Conservation (phyloP, 2,329 filamentous ascomycete genomes). For the Hypoxylon sp. region DNA sequence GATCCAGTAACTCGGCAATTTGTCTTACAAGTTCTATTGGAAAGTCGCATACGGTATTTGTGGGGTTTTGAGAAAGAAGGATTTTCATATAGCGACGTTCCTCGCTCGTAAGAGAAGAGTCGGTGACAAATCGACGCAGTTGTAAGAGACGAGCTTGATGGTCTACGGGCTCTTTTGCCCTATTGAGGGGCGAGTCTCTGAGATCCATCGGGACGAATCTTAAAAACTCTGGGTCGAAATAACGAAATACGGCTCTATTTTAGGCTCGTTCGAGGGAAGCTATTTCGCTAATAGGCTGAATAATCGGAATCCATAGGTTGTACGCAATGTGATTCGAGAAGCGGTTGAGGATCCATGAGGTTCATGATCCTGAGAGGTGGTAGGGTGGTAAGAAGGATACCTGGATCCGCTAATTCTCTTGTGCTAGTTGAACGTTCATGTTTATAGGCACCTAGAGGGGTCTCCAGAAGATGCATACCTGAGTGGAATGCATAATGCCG, state of each 20-base stretch:
- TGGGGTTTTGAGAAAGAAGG: slow-evolving; percentile 33
- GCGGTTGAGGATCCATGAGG: not conserved
- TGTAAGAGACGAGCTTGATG: slow-evolving; percentile 19
- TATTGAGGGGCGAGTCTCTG: not conserved
- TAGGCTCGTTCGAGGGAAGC: not conserved
- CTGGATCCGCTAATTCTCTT: not conserved
- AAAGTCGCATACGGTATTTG: slow-evolving; percentile 45
- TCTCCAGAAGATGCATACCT: not conserved
- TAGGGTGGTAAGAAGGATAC: too few relatives aligned
- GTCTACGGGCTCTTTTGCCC: not conserved
- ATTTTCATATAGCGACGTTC: slow-evolving; percentile 46
- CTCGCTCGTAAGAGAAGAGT: slow-evolving; percentile 25
- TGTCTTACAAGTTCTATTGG: slow-evolving; percentile 47
- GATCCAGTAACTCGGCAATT: slow-evolving; percentile 37
- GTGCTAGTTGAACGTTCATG: not conserved
- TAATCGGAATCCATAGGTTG: not conserved
- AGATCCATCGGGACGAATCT: slow-evolving; percentile 18
- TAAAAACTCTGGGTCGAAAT: not conserved
- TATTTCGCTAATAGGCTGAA: not conserved
- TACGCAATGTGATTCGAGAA: not conserved
- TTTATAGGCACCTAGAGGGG: not conserved
- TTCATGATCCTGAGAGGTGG: not conserved
- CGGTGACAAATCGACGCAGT: slow-evolving; percentile 38
- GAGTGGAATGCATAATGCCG: not conserved
- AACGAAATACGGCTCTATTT: not conserved